Evolutionary conservation across 2,329 filamentous ascomycete species (phyloP).

Genomic region (Penicillium sp.): DNA sequence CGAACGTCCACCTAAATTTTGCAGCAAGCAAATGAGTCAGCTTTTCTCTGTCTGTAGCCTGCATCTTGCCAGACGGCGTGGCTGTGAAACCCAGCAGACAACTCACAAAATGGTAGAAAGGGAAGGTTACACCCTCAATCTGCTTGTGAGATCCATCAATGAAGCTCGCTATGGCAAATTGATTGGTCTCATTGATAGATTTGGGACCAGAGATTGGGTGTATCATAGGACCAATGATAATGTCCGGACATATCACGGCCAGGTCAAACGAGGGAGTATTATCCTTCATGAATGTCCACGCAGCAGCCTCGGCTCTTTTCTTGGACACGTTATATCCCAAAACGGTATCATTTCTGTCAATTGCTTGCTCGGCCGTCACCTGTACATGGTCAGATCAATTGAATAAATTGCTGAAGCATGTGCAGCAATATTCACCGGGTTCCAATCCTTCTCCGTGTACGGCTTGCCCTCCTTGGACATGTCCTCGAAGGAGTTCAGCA

Average conservation of each 20-base stretch:
- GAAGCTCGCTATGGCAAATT: constrained; percentile 22
- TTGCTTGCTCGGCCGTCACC: background rate
- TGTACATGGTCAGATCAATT: background rate
- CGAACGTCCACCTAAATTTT: background rate
- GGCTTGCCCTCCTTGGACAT: constrained; percentile 16
- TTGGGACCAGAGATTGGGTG: constrained; percentile 16
- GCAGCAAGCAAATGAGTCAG: background rate
- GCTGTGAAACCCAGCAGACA: background rate
- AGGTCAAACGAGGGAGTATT: constrained; percentile 14
- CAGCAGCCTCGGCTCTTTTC: constrained; percentile 11
- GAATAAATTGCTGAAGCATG: background rate
- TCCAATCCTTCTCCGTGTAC: constrained; percentile 21
- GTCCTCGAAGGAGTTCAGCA: constrained; percentile 27
- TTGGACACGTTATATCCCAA: background rate
- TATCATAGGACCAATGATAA: constrained; percentile 23
- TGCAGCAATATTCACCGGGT: background rate
- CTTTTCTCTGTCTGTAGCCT: background rate
- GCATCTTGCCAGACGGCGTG: background rate
- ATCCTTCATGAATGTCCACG: constrained; percentile 16
- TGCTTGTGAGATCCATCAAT: constrained; percentile 20
- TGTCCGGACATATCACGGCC: constrained; percentile 19
- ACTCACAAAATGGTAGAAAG: constrained; percentile 4
- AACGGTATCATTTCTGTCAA: background rate
- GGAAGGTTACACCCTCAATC: constrained; percentile 17
- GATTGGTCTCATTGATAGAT: constrained; percentile 23